Evolutionary conservation across 257 asterid genomes (phyloP).

Genomic region (Dorcoceras hygrometricum): DNA sequence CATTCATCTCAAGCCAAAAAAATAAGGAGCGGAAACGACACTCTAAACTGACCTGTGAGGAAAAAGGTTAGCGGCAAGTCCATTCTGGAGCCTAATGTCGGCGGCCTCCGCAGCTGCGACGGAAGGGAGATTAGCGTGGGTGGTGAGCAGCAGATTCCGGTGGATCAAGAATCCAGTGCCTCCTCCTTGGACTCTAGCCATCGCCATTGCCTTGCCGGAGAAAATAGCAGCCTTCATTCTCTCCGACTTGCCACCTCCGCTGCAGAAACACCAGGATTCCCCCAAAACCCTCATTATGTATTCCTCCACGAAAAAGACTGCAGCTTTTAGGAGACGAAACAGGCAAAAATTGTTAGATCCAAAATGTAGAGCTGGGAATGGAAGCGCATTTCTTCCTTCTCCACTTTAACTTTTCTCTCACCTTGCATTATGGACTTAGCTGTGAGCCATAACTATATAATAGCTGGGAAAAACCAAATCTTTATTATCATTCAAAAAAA

Average conservation of each 20-base stretch:
- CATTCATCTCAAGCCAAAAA: not conserved
- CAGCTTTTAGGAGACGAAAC: not conserved
- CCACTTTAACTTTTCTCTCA: not conserved
- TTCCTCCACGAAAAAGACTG: no score
- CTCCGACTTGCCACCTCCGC: conserved; percentile 95
- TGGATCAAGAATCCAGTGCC: conserved; percentile 95
- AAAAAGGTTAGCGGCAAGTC: conserved; percentile 23
- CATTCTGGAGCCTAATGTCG: conserved; percentile 89
- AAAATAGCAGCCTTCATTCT: conserved; percentile 71
- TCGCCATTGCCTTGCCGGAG: conserved; percentile 72
- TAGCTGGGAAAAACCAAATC: not conserved
- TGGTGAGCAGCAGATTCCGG: conserved; percentile 88
- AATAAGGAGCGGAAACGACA: not conserved
- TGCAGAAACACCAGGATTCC: conserved; percentile 93
- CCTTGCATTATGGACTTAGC: not conserved
- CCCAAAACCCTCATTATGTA: conserved; percentile 45
- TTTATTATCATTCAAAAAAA: not conserved
- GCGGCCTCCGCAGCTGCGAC: conserved; percentile 83
- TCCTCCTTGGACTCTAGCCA: conserved; percentile 58
- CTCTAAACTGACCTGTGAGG: conserved; percentile 69
- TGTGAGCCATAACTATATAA: not conserved
- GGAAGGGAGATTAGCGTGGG: conserved; percentile 79
- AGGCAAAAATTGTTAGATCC: not conserved
- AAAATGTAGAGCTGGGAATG: conserved; percentile 4
- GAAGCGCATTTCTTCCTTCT: not conserved